Percentiles rank a stretch among this genome's conserved stretches.
These are phyloP conservation scores for Elongisporangium anandrum DNA, from an alignment of 352 stramenopile species.

Conservation along the genomic window DNA sequence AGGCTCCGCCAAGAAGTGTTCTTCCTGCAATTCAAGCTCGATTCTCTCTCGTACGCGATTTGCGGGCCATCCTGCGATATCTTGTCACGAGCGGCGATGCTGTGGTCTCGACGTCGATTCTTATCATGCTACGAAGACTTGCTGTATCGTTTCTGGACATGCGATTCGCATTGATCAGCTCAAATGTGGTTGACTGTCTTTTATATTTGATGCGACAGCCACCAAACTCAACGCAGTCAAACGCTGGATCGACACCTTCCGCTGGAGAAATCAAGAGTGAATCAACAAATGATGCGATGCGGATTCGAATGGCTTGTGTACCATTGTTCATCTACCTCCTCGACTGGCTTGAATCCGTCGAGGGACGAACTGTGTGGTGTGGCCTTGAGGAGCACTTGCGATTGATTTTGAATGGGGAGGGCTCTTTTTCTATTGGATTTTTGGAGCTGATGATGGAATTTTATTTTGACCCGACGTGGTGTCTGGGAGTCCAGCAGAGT, in stretches of 20 bases:
- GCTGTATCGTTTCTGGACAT: constrained; percentile 71
- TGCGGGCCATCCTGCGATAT: constrained; percentile 61
- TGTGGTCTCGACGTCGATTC: constrained; percentile 38
- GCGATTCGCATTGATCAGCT: constrained; percentile 69
- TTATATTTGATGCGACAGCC: constrained; percentile 49
- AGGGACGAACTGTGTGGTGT: constrained; percentile 81
- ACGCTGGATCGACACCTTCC: neutral
- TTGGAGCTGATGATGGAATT: constrained; percentile 85
- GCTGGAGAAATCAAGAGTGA: neutral
- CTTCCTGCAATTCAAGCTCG: constrained; percentile 54
- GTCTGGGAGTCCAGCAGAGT: constrained; percentile 67
- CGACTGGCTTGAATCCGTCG: constrained; percentile 78
- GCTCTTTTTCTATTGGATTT: constrained; percentile 62
- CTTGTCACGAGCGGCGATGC: constrained; percentile 54
- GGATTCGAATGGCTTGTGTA: constrained; percentile 48
- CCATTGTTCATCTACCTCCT: constrained; percentile 69
- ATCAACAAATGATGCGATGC: constrained; percentile 13
- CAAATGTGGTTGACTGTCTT: constrained; percentile 70
- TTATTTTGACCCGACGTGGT: constrained; percentile 62
- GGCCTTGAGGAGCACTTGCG: constrained; percentile 76
- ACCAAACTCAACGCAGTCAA: neutral
- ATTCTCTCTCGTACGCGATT: constrained; percentile 65
- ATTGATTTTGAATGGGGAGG: constrained; percentile 65
- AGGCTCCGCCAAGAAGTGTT: constrained; percentile 17
- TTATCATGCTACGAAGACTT: constrained; percentile 54